Evolutionary conservation across 345 rosid species (phyloP), one percentile per base, ranked within the genome.

Genomic region (Carallia pectinifolia): DNA sequence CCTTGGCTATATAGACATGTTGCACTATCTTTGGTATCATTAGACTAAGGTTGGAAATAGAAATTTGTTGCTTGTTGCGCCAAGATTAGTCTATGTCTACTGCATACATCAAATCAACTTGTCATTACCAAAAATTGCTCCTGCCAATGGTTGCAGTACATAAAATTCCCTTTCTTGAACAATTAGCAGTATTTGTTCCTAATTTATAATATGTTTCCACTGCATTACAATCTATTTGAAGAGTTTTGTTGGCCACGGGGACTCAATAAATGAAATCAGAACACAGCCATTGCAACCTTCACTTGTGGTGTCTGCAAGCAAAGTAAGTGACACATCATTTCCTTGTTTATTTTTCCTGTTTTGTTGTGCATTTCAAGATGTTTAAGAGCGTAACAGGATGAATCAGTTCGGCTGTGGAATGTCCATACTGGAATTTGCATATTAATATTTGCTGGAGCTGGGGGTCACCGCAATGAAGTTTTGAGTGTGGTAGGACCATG

Each of bases 241-340:
- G 98, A 94, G 97, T 79, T 91, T 91, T 79, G 97, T 94, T 70
- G 98, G 98, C 63, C 98, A 94, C 65, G 97, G 97, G 56, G 98
- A 94, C 81, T 91, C 97, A 3, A 86, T 94, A 77, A 94, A 94
- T 70, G 97, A 91, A 85, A 86, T 94, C 73, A 90, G 97, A 83
- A 94, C 97, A 69, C 97, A 94, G 72, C 90, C 93, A n/a, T 33
- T 90, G 79, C 92, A 85, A 71, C 89, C 98, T 60, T 91, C 93
- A 48, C 96, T 94, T 68, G 85, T 92, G 64, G 87, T 94, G 48
- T 87, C 97, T 69, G 99, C 99, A 64, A 94, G 99, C 88, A 94
- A 92, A 83, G 97, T 91, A 77, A 73, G 61, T 75, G 67, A 39
- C 34, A 37, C 54, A 15, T 10, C 34, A 66, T 40, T 64, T 47